Base-by-base conservation (phyloP, 2,329 filamentous ascomycete genomes). In the Aureobasidium mangrovei region DNA sequence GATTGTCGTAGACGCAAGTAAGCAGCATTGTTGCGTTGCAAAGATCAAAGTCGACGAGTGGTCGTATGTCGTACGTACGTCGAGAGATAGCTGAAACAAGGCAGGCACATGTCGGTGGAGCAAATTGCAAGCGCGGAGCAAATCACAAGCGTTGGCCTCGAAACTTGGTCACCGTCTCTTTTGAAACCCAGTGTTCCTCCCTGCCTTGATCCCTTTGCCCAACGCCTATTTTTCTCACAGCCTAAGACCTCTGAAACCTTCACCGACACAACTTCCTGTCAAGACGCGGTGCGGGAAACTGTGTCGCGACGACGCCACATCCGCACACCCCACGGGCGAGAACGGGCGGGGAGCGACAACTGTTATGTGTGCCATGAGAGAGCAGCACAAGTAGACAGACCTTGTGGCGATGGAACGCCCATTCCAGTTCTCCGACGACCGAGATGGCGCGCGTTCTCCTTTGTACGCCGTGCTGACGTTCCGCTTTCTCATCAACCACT, bases 341-440 rank as follows among this genome's bases (percentile, higher is more conserved):
- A 53, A 53, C 49, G 49, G 36, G 40, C 49, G 49, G 47, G 47
- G 47, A 52, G 10, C 5, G 42, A 33, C 24, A 35, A 12, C 24
- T 43, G 49, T 43, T 43, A 53, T 44, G 18, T 18, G 18, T 18
- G 32, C 40, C 39, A 53, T 53, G 49, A 53, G 49, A 53, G 40
- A 24, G 31, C 24, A 53, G 26, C 18, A 18, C 18, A 18, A 51
- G 36, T 41, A 51, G 47, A 42, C 47, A 6, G 4, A 5, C 12
- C 8, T 28, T 42, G 18, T 29, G 36, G 49, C 46, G 27, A 62
- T 72, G 70, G 69, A 69, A 59, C 68, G 68, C 41, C 70, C 69
- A n/a, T 72, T 65, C 56, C 66, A 68, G 59, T 71, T 71, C 60
- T 60, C 64, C 27, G 63, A 66, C 39, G 65, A 68, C 7, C 49